Conservation (phyloP, 1,284 basidiomycete species). For the Ceratorhiza oryzae-sativae region DNA sequence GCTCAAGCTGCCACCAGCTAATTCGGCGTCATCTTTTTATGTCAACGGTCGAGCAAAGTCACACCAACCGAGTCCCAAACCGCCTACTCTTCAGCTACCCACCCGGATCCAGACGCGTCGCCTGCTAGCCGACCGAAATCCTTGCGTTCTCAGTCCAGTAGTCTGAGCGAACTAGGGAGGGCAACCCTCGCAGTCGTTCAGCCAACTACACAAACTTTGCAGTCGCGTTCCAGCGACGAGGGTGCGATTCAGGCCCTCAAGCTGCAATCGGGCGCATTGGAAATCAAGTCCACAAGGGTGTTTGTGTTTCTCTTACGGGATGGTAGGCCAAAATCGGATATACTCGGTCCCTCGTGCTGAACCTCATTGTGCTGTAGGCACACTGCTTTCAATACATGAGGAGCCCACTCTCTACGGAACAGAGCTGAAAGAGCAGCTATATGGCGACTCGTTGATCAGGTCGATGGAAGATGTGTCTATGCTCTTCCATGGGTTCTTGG, state of each 20-base stretch:
- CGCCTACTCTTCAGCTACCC: conserved; percentile 4
- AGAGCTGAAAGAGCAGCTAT: conserved; percentile 11
- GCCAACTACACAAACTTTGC: background rate
- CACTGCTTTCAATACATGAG: conserved; percentile 25
- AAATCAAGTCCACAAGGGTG: conserved; percentile 14
- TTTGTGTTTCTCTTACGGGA: conserved; percentile 33
- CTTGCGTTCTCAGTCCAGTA: conserved; percentile 9
- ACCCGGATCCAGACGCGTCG: background rate
- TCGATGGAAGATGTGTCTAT: conserved; percentile 18
- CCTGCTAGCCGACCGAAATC: conserved; percentile 13
- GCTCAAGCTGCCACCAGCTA: background rate
- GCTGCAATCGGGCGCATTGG: conserved; percentile 25
- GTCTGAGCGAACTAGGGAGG: conserved; percentile 21
- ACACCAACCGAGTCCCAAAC: background rate
- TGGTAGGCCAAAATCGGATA: conserved; percentile 7
- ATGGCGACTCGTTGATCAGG: background rate
- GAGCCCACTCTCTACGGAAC: conserved; percentile 3
- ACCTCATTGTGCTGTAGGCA: conserved; percentile 3
- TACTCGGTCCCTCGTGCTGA: background rate
- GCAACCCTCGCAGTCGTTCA: conserved; percentile 25
- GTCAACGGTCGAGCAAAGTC: conserved; percentile 8
- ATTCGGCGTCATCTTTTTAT: background rate
- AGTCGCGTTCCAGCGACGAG: background rate
- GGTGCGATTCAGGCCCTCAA: conserved; percentile 18
- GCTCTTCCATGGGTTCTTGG: conserved; percentile 31